Evolutionary conservation across 2,329 filamentous ascomycete species (phyloP).

Genomic region (Drechmeria coniospora): DNA sequence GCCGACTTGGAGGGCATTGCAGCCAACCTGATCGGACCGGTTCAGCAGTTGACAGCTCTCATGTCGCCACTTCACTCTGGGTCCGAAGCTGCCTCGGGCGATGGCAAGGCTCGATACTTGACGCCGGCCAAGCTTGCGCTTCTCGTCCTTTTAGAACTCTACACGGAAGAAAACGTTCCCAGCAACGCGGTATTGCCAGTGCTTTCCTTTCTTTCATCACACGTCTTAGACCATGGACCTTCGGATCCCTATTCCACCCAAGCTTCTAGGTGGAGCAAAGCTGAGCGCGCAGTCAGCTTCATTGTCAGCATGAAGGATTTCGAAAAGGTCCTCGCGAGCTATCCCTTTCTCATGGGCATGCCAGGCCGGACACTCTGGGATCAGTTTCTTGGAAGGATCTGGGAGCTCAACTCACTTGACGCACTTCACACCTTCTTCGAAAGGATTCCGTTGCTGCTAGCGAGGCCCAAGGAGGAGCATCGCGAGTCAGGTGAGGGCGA

Average conservation of each 20-base stretch:
- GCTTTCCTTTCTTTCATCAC: conserved; percentile 62
- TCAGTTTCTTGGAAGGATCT: conserved; percentile 63
- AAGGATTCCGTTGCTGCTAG: conserved; percentile 39
- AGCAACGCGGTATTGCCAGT: conserved; percentile 57
- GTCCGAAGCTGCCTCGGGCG: too few relatives aligned
- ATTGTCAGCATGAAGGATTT: conserved; percentile 42
- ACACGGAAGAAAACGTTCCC: conserved; percentile 56
- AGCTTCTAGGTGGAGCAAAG: conserved; percentile 27
- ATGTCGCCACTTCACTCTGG: too few relatives aligned
- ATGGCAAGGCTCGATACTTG: conserved; percentile 60
- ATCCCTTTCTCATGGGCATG: conserved; percentile 37
- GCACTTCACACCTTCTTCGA: conserved; percentile 65
- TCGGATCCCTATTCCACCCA: conserved; percentile 13
- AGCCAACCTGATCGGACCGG: too few relatives aligned
- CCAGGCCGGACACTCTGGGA: conserved; percentile 82
- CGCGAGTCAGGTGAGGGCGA: conserved; percentile 35
- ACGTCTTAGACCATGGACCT: conserved; percentile 39
- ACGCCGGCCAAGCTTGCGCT: conserved; percentile 82
- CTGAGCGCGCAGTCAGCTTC: conserved; percentile 34
- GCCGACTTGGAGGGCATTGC: too few relatives aligned
- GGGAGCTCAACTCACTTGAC: conserved; percentile 72
- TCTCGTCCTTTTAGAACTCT: conserved; percentile 66
- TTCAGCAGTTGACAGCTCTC: too few relatives aligned
- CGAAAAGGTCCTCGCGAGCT: conserved; percentile 37
- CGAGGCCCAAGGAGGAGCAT: conserved; percentile 45